Evolutionary conservation across 1,284 basidiomycete genomes (phyloP).

Genomic region (Omphalotus olearius): DNA sequence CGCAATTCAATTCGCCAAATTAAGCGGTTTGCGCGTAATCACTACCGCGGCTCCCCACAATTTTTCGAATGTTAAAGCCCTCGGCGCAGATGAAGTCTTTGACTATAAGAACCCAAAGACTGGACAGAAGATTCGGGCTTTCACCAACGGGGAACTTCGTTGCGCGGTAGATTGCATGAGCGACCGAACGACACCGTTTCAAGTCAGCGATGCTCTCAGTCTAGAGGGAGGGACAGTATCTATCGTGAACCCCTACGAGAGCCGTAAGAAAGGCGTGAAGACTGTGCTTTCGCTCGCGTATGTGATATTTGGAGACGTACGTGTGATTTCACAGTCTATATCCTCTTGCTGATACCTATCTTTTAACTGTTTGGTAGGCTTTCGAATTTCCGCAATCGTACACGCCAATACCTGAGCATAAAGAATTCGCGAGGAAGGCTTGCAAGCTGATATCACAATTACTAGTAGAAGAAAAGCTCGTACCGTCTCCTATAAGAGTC

Average conservation of each 20-base stretch:
- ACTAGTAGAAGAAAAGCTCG: slow-evolving; percentile 21
- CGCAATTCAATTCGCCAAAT: slow-evolving; percentile 36
- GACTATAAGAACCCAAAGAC: slow-evolving; percentile 28
- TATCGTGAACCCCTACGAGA: slow-evolving; percentile 19
- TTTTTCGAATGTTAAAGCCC: background rate
- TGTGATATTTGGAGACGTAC: slow-evolving; percentile 16
- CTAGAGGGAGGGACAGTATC: slow-evolving; percentile 24
- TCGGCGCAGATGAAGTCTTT: slow-evolving; percentile 34
- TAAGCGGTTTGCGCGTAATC: slow-evolving; percentile 33
- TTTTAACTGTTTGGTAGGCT: background rate
- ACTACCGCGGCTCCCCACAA: slow-evolving; percentile 29
- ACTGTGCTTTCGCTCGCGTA: slow-evolving; percentile 23
- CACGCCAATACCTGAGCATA: slow-evolving; percentile 2
- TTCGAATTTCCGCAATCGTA: slow-evolving; percentile 22
- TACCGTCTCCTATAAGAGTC: slow-evolving; percentile 26
- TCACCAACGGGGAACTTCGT: slow-evolving; percentile 24
- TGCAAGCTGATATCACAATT: slow-evolving; percentile 24
- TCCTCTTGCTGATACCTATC: no score
- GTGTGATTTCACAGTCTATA: background rate
- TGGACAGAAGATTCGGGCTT: slow-evolving; percentile 21
- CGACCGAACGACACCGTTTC: slow-evolving; percentile 21
- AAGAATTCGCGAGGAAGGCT: slow-evolving; percentile 15
- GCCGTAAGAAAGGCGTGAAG: no score
- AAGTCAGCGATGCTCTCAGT: slow-evolving; percentile 20
- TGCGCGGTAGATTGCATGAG: slow-evolving; percentile 25